A percentile compares a stretch with the other conserved stretches of the same genome.
phyloP scores from a whole-genome alignment of 495 filamentous ascomycete genomes.

The Talaromyces ruber region DNA sequence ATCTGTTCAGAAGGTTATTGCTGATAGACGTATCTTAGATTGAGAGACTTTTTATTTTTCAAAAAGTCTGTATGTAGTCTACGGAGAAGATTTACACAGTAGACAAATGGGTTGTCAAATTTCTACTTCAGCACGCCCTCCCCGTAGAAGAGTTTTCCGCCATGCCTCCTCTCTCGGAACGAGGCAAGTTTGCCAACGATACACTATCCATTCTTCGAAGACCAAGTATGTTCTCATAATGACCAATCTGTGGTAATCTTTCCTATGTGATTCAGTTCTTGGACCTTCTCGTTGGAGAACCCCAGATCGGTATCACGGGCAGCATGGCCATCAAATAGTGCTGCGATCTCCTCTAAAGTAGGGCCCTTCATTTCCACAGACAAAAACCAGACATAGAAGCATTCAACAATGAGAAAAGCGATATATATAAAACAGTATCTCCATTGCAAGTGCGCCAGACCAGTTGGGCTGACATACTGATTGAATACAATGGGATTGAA shows the following conservation, averaged over 20 bases:
- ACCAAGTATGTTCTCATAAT: not conserved
- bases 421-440: not conserved
- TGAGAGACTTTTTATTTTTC: not conserved
- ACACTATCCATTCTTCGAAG: conserved; percentile 15
- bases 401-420: not conserved
- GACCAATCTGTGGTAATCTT: not conserved
- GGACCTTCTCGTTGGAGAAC: not conserved
- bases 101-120: not conserved
- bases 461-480: not conserved
- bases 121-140: not conserved
- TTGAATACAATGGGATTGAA: not conserved
- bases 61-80: not conserved
- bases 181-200: conserved; percentile 14
- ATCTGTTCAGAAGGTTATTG: not conserved
- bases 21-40: not conserved
- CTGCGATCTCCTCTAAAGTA: not conserved
- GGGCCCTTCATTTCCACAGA: not conserved
- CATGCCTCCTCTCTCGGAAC: conserved; percentile 10
- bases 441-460: not conserved
- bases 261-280: not conserved
- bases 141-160: conserved; percentile 13
- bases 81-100: not conserved
- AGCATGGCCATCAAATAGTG: not conserved
- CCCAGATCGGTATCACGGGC: not conserved
- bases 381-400: not conserved